Base-by-base conservation (phyloP, 192 early-diverging fungal genomes). In the Backusella psychrophila region DNA sequence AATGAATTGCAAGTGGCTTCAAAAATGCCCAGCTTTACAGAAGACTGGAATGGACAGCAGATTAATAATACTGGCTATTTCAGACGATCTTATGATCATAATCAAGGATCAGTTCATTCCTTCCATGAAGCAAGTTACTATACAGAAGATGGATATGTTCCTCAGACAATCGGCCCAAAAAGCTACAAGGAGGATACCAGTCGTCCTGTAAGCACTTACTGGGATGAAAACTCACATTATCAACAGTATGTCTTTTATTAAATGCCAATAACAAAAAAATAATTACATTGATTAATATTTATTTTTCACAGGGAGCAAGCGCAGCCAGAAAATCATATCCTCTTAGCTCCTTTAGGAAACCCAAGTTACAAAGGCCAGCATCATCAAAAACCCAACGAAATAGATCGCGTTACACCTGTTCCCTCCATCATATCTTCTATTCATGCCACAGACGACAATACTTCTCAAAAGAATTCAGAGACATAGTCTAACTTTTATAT, bases 281-380 rank as follows among this genome's bases (percentile, higher is more conserved):
- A n/a, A 33, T 33, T 8, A 8, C 23, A 21, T 11, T 26, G 14
- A 29, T 63, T 63, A 29, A 63, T 26, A 7, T 63, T 29, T 29
- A 14, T 63, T 63, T 53, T 63, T 63, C 56, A 63, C 23, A 63
- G 56, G 56, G 56, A 63, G 26, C 56, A 63, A 63, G 26, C 56
- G 26, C 56, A 63, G 56, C 56, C 56, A 63, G 56, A 63, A 14
- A 63, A 63, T 63, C 56, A 63, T 63, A 63, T 63, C 21, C 56
- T 63, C 21, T 29, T 63, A 63, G 56, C 56, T 63, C 56, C 56
- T 26, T 63, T 63, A 63, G 56, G 56, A 63, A 63, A 63, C 56
- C 26, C 11, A 29, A 63, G 56, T 63, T 63, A 63, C 56, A 63
- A 63, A 29, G 56, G 56, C 56, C 56, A 63, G 12, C 56, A 63